Evolutionary conservation across 495 filamentous ascomycete genomes (phyloP), one percentile per base, ranked within the genome.

Genomic region (Thermochaetoides thermophila): DNA sequence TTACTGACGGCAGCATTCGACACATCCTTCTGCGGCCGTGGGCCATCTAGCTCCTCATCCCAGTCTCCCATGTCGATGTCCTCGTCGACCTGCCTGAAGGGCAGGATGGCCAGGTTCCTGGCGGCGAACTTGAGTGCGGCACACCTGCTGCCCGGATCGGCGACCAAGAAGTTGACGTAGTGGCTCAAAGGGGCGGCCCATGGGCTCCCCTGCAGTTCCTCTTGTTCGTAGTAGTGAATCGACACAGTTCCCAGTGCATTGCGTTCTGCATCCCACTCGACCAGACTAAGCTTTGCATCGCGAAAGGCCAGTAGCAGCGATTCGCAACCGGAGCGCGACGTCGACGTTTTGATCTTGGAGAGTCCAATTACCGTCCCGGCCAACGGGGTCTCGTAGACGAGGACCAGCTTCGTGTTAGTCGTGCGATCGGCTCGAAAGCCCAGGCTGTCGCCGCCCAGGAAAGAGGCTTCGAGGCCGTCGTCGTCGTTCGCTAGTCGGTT

Each of bases 201-300:
- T 13, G 76, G 85, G 45, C 66, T 78, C 19, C 71, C 68, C 36
- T 70, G 69, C 39, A 84, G 61, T 45, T 94, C 85, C 48, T 95
- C 86, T 50, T 85, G 73, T 52, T 99, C 89, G 52, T 96, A 99
- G 60, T 86, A 94, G 60, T 99, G 89, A 43, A 99, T 85, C 17
- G 85, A 94, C 36, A 86, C 73, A 10, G 89, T 99, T 17, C 72
- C 72, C 32, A 96, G 71, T 16, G 69, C 66, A 49, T 82, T 63
- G 24, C 69, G 69, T 44, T 79, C 76, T 13, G 81, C 74, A 53
- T 99, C 82, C 89, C 89, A 99, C 62, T 93, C 84, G 32, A 95
- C 72, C 60, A 96, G 61, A 52, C 79, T 84, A 38, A 95, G 64
- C 55, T 89, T 93, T 17, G 89, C 91, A 63, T 96, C 85, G 42